phyloP scores from a whole-genome alignment of 495 filamentous ascomycete species.

The Penicillium subrubescens region DNA sequence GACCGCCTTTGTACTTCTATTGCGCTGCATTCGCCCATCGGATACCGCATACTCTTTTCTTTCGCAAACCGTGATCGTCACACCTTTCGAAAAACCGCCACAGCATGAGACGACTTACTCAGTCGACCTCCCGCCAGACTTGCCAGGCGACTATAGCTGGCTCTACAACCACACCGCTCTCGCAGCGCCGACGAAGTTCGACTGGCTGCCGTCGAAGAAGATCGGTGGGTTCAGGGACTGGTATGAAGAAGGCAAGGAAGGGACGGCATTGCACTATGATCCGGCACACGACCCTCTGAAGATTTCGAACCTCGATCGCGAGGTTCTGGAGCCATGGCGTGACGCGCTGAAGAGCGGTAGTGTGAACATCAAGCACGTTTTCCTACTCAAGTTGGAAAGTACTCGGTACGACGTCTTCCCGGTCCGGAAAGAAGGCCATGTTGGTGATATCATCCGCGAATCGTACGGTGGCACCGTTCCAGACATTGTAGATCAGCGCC shows the following conservation, averaged over 20 bases:
- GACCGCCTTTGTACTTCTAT: conserved; percentile 6
- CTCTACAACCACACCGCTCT: conserved; percentile 29
- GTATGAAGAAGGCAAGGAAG: conserved; percentile 18
- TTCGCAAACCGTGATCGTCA: conserved; percentile 25
- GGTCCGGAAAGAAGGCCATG: conserved; percentile 34
- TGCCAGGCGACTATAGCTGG: conserved; percentile 27
- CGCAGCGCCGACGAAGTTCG: conserved; percentile 15
- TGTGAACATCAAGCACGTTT: conserved; percentile 40
- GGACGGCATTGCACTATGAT: conserved; percentile 33
- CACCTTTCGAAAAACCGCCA: conserved; percentile 20
- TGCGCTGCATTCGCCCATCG: conserved; percentile 21
- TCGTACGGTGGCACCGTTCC: conserved; percentile 31
- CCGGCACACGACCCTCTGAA: conserved; percentile 40
- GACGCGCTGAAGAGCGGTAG: conserved; percentile 30
- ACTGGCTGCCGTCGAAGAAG: conserved; percentile 28
- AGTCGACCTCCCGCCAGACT: conserved; percentile 12
- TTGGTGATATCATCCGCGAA: conserved; percentile 26
- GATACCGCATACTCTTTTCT: conserved; percentile 22
- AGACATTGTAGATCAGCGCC: conserved; percentile 27
- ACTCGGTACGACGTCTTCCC: conserved; percentile 49
- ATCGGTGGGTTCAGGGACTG: conserved; percentile 33
- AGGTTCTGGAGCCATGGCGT: conserved; percentile 31
- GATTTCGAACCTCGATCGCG: conserved; percentile 42
- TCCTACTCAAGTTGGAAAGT: conserved; percentile 46
- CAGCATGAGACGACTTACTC: conserved; percentile 6